Evolutionary conservation across 169 alveolate genomes (phyloP), one percentile per base, ranked within the genome.

Genomic region (Sarcocystis neurona): DNA sequence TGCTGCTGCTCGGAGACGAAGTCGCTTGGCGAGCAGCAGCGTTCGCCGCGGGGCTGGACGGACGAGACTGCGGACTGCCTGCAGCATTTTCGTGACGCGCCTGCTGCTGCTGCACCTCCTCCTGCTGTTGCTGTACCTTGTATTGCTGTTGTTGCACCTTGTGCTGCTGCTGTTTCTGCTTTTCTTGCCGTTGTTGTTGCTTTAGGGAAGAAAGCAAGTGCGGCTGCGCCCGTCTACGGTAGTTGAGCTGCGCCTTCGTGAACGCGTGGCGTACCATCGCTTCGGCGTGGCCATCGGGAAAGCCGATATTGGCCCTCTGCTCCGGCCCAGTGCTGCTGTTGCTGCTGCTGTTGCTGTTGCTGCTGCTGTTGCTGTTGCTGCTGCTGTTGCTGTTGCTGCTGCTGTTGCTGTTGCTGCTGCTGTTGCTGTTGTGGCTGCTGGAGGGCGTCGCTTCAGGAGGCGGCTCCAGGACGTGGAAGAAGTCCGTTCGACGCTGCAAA

Each of bases 241-340:
- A 87, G 37, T 5, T 3, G 46, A 58, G 78, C 86, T 87, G 91
- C 41, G 79, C 74, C 50, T 44, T 18, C 10, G 32, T 30, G 44
- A 87, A 87, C 20, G 72, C 50, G 12, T 58, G 75, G 32, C 60
- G 63, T 58, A 96, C 95, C 93, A 96, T 94, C 41, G 92, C 93
- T 87, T 94, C 94, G 0, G 97, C 96, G 27, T 92, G 92, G 20
- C 97, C 97, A 32, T 97, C 96, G 30, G 96, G 95, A 91, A 96
- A 96, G 44, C 98, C 98, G 97, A 96, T 95, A 44, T 94, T 94
- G 80, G 95, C 97, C 30, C 94, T 95, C 44, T 95, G 96, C 92
- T 92, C 94, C 79, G 18, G 32, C 34, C 43, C 43, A 44, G 75
- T 10, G 1, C 46, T 6, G 34, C 15, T 44, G 2, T 27, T 20